phyloP scores from a whole-genome alignment of 106 monocot genomes.

The Dendrobium catenatum region DNA sequence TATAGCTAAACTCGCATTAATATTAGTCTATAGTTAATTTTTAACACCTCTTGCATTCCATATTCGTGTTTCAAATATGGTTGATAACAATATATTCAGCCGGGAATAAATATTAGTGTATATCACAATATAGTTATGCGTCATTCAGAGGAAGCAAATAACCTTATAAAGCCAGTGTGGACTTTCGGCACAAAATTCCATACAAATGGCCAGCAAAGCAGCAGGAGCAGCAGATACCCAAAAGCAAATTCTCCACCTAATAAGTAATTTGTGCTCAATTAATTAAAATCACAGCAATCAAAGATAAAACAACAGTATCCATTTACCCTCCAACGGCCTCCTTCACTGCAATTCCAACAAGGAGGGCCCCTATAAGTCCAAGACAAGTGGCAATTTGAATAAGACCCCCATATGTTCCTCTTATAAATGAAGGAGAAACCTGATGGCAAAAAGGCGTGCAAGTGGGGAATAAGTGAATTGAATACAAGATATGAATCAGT shows the following conservation, averaged over 20 bases:
- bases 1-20: no score
- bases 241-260: constrained; percentile 96
- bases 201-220: constrained; percentile 52
- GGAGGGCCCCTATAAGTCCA: constrained; percentile 68
- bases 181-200: constrained; percentile 98
- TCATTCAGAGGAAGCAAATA: neutral
- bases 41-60: no score
- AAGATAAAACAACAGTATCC: constrained; percentile 1
- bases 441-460: constrained; percentile 13
- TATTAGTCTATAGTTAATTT: no score
- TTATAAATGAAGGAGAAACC: constrained; percentile 89
- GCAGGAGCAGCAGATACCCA: constrained; percentile 83
- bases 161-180: constrained; percentile 98
- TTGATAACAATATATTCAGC: neutral
- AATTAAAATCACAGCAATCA: neutral
- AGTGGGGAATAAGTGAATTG: constrained; percentile 1
- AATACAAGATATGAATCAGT: neutral
- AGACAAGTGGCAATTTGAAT: constrained; percentile 98
- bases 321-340: constrained; percentile 55
- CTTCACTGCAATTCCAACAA: constrained; percentile 82
- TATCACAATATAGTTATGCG: neutral
- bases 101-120: neutral
- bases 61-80: neutral
- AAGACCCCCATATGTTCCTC: constrained; percentile 96
- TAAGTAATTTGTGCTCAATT: neutral